A percentile compares a stretch with the other conserved stretches of the same genome.
These are phyloP conservation scores for Neoarthrinium moseri DNA, from an alignment of 2,329 filamentous ascomycete genomes.

Conservation along the genomic window DNA sequence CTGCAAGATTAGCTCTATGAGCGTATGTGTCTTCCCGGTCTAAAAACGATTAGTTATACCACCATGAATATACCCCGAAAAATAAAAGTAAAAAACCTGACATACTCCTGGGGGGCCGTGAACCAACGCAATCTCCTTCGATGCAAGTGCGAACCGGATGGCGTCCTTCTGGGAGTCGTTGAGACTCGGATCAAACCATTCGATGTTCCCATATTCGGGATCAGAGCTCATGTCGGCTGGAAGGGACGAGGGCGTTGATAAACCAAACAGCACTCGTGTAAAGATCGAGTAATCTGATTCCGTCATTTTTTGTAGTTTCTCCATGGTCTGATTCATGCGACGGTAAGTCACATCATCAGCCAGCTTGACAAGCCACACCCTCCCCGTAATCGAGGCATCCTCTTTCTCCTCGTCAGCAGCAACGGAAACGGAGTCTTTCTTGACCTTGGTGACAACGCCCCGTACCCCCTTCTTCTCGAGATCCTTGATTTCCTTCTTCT, in stretches of 20 bases:
- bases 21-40: conserved; percentile 94
- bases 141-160: conserved; percentile 79
- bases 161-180: conserved; percentile 69
- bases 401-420: conserved; percentile 67
- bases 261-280: conserved; percentile 61
- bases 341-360: conserved; percentile 68
- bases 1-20: conserved; percentile 95
- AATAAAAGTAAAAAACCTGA: background rate
- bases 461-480: conserved; percentile 66
- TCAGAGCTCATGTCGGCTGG: conserved; percentile 38
- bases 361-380: conserved; percentile 65
- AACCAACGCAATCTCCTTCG: conserved; percentile 81
- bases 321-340: conserved; percentile 64
- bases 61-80: background rate
- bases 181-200: conserved; percentile 61
- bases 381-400: conserved; percentile 39
- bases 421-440: conserved; percentile 58
- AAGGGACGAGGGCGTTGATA: conserved; percentile 50
- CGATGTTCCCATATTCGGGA: conserved; percentile 42
- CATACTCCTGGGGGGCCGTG: conserved; percentile 83
- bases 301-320: conserved; percentile 55
- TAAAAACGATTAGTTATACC: conserved; percentile 23
- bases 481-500: conserved; percentile 70
- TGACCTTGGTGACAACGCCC: conserved; percentile 69
- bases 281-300: conserved; percentile 59